Evolutionary conservation across 129 eudicot species (phyloP).

Genomic region (Pulicaria dysenterica): DNA sequence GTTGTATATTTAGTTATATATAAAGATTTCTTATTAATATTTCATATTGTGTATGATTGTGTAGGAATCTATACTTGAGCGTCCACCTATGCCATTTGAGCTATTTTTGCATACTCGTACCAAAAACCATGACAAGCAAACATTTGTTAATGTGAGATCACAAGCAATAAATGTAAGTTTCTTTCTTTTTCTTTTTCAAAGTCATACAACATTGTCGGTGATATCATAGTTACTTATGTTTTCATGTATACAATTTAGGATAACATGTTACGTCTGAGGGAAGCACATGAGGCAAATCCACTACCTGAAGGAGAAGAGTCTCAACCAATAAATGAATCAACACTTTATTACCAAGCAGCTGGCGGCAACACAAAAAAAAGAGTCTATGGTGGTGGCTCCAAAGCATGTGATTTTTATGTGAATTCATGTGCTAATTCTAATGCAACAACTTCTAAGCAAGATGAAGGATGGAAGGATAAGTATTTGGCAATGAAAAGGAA

Average conservation of each 20-base stretch:
- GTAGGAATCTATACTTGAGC: background rate
- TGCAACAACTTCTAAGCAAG: too few relatives aligned
- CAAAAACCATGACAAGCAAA: background rate
- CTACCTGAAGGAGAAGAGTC: background rate
- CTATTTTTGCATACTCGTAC: background rate
- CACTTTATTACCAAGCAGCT: too few relatives aligned
- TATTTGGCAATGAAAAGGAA: too few relatives aligned
- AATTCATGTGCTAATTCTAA: too few relatives aligned
- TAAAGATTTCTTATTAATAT: background rate
- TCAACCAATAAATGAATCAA: too few relatives aligned
- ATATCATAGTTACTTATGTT: background rate
- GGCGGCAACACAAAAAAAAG: too few relatives aligned
- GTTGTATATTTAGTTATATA: background rate
- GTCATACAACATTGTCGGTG: background rate
- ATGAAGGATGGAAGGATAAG: too few relatives aligned
- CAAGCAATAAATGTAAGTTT: background rate
- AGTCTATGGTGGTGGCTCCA: too few relatives aligned
- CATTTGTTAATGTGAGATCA: background rate
- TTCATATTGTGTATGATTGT: background rate
- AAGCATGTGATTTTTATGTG: too few relatives aligned
- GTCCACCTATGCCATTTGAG: background rate
- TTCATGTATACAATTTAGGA: background rate
- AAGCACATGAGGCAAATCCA: background rate
- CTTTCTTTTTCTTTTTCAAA: background rate
- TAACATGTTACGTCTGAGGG: background rate